Base-by-base conservation (phyloP, 148 eudicot species). In the Rhododendron mucronatum region DNA sequence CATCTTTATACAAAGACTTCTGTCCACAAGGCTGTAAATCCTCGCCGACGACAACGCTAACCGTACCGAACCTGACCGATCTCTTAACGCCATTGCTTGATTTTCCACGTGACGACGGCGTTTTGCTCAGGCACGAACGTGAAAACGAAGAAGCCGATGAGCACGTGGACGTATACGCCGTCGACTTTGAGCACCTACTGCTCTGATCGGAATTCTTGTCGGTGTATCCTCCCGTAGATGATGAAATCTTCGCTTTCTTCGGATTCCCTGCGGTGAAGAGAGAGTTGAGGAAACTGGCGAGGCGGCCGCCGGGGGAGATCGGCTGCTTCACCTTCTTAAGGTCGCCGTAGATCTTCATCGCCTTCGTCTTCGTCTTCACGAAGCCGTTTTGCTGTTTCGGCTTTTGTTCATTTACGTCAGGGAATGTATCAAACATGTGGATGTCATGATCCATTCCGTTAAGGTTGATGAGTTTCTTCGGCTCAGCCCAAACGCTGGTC, bases 271-370 rank as follows among this genome's bases (percentile, higher is more conserved):
- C 84, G 45, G 90, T 86, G 85, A 96, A 95, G 13, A 96, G 80
- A 21, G 95, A 92, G 89, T 96, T 96, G 61, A 96, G 89, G 50
- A 96, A 95, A 3, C 89, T 91, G 2, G 98, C 89, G n/a, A 96
- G 89, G 21, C 89, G 89, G n/a, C 94, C 95, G 9, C 99, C 98
- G 0, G 97, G 98, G 0, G 99, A 96, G 82, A 96, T 95, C 82
- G 98, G 99, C 47, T 94, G 94, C 90, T 92, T 95, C 61, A 84
- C 93, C 81, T 92, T 95, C 93, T 95, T 96, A 77, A 96, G 88
- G 82, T 96, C 94, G 33, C 94, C 92, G 87, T 96, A 95, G 45
- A 96, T 88, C 89, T 96, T 96, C 93, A 96, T 87, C 33, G 97
- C 96, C 82, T 87, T 87, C 33, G 93, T 87, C 48, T 90, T 93